These are phyloP conservation scores for Endogone sp. DNA, from an alignment of 192 early-diverging fungal species.

Conservation along the genomic window DNA sequence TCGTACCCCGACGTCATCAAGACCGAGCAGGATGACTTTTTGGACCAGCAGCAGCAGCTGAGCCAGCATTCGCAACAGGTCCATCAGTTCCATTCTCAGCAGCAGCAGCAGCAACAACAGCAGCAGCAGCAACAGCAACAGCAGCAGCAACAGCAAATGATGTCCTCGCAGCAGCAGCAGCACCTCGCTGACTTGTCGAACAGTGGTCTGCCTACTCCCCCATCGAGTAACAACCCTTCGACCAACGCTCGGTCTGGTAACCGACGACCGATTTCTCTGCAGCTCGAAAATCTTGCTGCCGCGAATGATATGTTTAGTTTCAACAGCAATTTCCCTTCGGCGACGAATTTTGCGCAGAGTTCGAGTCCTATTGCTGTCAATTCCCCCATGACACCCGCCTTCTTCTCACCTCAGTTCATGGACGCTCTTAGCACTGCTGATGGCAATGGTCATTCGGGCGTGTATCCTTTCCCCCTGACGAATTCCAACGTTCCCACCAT, in stretches of 20 bases:
- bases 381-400: conserved; percentile 58
- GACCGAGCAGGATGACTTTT: conserved; percentile 6
- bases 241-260: conserved; percentile 23
- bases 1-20: conserved; percentile 7
- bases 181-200: conserved; percentile 2
- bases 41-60: conserved; percentile 20
- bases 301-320: background rate
- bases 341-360: background rate
- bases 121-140: conserved; percentile 5
- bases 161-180: conserved; percentile 5
- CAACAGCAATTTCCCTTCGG: background rate
- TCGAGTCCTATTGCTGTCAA: too few relatives aligned
- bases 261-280: conserved; percentile 28
- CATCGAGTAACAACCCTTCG: conserved; percentile 22
- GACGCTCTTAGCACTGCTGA: conserved; percentile 48
- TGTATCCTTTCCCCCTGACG: conserved; percentile 29
- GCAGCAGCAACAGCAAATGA: conserved; percentile 14
- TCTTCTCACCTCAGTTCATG: conserved; percentile 69
- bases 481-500: conserved; percentile 22
- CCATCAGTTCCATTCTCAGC: conserved; percentile 15
- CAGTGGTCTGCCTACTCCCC: conserved; percentile 21
- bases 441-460: conserved; percentile 12
- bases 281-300: conserved; percentile 16
- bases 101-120: conserved; percentile 5
- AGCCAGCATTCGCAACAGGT: background rate